phyloP scores from a whole-genome alignment of 805 yeast species.

The Candida dajiaensis region DNA sequence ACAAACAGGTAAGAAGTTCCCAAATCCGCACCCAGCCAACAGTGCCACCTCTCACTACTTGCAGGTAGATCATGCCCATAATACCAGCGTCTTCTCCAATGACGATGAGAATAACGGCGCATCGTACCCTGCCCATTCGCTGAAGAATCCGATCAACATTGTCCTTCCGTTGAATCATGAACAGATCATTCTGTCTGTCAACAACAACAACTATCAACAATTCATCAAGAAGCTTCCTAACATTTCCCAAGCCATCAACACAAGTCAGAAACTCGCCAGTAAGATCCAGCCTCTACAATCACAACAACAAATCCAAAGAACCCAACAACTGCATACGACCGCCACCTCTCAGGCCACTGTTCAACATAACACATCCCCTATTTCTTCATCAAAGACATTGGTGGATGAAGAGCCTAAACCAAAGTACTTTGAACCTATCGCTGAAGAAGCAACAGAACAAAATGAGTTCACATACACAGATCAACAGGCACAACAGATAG shows the following conservation, averaged over 20 bases:
- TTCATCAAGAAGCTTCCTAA: constrained; percentile 11
- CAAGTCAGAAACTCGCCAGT: not conserved
- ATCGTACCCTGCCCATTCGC: not conserved
- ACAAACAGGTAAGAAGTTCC: constrained; percentile 15
- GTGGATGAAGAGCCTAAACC: not conserved
- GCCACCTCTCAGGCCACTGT: not conserved
- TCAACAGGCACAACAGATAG: constrained; percentile 27
- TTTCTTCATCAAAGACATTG: not conserved
- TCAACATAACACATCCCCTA: not conserved
- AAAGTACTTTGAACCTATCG: constrained; percentile 14
- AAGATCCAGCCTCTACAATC: not conserved
- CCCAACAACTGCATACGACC: not conserved
- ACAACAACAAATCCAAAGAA: not conserved
- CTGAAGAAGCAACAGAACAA: constrained; percentile 15
- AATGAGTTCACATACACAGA: constrained; percentile 25
- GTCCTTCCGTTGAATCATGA: constrained; percentile 16
- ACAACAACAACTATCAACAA: constrained; percentile 12
- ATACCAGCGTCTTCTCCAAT: constrained; percentile 5
- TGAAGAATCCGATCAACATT: constrained; percentile 16
- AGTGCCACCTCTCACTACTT: constrained; percentile 28
- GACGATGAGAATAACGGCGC: constrained; percentile 15
- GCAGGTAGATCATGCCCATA: constrained; percentile 22
- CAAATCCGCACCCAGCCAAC: constrained; percentile 32
- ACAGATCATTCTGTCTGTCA: constrained; percentile 12
- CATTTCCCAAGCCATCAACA: not conserved